These are phyloP conservation scores for Calamus simplicifolius DNA, from an alignment of 176 grass and related monocot genomes.

Conservation along the genomic window DNA sequence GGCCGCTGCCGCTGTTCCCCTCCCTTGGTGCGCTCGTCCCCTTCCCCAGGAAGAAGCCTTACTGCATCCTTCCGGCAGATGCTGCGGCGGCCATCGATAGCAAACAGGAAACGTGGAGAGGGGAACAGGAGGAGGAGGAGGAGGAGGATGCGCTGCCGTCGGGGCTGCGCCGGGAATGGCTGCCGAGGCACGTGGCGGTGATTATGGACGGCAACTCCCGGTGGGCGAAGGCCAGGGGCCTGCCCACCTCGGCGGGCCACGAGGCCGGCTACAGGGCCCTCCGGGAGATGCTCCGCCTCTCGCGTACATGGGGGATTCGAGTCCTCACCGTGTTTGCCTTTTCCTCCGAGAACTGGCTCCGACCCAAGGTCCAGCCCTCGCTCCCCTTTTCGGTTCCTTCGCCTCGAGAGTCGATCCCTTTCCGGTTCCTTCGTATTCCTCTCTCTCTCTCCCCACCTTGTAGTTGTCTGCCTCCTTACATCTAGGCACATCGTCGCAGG, in stretches of 20 bases:
- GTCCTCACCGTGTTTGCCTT: conserved; percentile 70
- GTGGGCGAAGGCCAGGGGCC: conserved; percentile 46
- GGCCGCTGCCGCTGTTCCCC: no score
- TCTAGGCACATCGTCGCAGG: conserved; percentile 13
- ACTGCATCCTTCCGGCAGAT: no score
- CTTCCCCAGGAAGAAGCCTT: no score
- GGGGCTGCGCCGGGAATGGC: conserved; percentile 26
- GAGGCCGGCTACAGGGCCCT: conserved; percentile 50
- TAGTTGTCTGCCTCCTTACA: no score
- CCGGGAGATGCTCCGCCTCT: conserved; percentile 39
- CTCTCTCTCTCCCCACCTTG: no score
- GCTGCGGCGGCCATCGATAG: no score
- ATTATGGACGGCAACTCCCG: conserved; percentile 84
- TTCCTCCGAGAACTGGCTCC: conserved; percentile 76
- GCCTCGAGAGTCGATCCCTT: no score
- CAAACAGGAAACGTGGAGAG: no score
- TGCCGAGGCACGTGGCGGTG: conserved; percentile 64
- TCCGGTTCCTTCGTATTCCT: no score
- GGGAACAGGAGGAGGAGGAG: neutral
- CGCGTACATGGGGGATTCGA: conserved; percentile 43
- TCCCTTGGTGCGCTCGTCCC: no score
- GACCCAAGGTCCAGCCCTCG: conserved; percentile 27
- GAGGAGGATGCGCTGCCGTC: conserved; percentile 13
- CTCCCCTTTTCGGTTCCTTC: no score
- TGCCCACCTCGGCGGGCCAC: conserved; percentile 49